A percentile compares a stretch with the other conserved stretches of the same genome.
Evolutionary conservation across 2,329 filamentous ascomycete species (phyloP).

Genomic region (Tolypocladium cylindrosporum): DNA sequence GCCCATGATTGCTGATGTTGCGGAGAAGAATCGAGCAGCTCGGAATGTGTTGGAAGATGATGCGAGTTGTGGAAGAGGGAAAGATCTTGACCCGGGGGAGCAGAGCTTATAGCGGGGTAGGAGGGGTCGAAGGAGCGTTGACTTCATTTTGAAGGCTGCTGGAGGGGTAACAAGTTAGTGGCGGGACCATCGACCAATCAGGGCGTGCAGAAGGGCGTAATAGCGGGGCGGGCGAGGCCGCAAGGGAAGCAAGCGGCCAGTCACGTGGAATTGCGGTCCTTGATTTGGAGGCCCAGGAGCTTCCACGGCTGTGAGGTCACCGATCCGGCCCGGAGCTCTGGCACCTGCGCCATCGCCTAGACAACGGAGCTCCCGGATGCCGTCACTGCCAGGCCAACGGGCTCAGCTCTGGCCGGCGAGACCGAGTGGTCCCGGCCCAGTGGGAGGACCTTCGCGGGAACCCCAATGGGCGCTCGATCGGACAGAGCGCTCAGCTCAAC

Average conservation of each 20-base stretch:
- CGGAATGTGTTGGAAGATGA: conserved; percentile 28
- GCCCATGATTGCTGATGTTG: conserved; percentile 60
- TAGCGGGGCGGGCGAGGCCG: conserved; percentile 7
- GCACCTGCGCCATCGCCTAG: not conserved
- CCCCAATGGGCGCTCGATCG: not conserved
- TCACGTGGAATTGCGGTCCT: conserved; percentile 17
- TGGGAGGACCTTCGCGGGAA: not conserved
- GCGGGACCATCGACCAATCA: conserved; percentile 16
- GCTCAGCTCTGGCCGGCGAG: not conserved
- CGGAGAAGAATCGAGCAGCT: conserved; percentile 33
- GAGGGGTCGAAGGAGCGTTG: conserved; percentile 34
- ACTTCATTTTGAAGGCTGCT: conserved; percentile 33
- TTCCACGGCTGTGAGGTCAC: not conserved
- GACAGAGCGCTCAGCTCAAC: not conserved
- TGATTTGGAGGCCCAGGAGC: not conserved
- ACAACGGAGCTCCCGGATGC: not conserved
- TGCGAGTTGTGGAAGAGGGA: conserved; percentile 30
- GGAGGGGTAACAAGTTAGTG: conserved; percentile 31
- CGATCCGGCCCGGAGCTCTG: not conserved
- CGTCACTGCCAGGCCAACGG: not conserved
- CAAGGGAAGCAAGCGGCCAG: conserved; percentile 1
- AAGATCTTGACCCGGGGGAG: conserved; percentile 28
- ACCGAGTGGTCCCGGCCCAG: not conserved
- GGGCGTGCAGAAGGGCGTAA: conserved; percentile 4
- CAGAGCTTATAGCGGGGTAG: conserved; percentile 35